Base-by-base conservation (phyloP, 2,329 filamentous ascomycete species). In the Diaporthe citri region DNA sequence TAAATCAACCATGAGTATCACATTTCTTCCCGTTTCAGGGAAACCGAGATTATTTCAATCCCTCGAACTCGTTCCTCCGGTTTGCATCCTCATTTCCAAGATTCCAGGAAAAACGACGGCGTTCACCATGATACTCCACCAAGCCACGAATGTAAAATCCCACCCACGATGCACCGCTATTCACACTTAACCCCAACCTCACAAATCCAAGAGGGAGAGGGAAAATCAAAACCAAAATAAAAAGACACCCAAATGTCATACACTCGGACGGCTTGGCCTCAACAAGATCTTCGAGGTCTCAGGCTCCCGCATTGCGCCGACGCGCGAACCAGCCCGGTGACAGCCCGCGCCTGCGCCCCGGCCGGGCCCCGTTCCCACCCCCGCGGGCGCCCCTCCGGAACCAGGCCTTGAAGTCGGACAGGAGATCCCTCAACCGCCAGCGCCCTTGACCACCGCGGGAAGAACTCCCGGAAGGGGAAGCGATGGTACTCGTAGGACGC, bases 371-470 rank as follows among this genome's bases (percentile, higher is more conserved):
- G 34, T 17, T 13, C 34, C 43, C n/a, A 15, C 41, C 3, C 17
- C 1, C 17, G 7, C 7, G 15, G 13, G 17, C 7, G 8, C 2
- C 34, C n/a, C 28, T 8, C 41, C 39, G 9, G 10, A 34, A 20
- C 41, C 60, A 48, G 13, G 39, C 15, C n/a, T 3, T 22, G 15
- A 46, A 22, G 8, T 8, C 5, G 13, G 15, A 17, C 4, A 52
- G 8, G 13, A 4, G 13, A n/a, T 10, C 10, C 7, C 5, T 3
- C 13, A 69, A 7, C 34, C 22, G 2, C 13, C 3, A 1, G 6
- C 20, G 34, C 17, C 8, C n/a, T 22, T 10, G 9, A 1, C 10
- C 1, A 17, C 28, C 0, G 10, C 17, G 36, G 13, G 6, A 2
- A 5, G 13, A 7, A 6, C 7, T 4, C 25, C 10, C 20, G 6